Conservation (phyloP, 208 protist species). For the Wallacemonas sp. region DNA sequence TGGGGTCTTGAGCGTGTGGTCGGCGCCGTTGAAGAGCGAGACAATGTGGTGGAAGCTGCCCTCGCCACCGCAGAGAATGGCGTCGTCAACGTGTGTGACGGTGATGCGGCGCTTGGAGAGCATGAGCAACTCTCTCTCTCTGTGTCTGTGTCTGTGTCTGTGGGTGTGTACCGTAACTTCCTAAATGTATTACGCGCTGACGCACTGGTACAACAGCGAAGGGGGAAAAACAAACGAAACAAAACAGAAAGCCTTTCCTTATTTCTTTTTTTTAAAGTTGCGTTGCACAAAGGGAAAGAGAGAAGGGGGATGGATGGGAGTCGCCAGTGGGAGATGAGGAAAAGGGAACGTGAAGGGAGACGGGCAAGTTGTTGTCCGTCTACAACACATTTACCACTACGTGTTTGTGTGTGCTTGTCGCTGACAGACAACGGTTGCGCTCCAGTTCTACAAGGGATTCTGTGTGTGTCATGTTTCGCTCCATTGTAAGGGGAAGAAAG, state of each 20-base stretch:
- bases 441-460: no score
- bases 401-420: no score
- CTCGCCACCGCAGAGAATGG: constrained; percentile 14
- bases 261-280: constrained; percentile 8
- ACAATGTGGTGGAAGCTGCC: constrained; percentile 26
- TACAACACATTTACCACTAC: no score
- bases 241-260: not conserved
- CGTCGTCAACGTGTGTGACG: constrained; percentile 17
- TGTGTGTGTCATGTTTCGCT: no score
- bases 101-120: constrained; percentile 27
- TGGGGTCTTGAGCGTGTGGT: constrained; percentile 28
- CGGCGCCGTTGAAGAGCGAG: constrained; percentile 36
- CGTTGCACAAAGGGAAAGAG: constrained; percentile 10
- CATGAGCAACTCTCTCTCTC: no score
- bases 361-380: no score
- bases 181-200: not conserved
- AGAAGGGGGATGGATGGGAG: not conserved
- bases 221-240: not conserved
- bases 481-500: no score
- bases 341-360: not conserved
- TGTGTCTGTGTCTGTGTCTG: not conserved
- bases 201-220: not conserved
- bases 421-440: no score
- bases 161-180: no score
- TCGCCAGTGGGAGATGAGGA: not conserved